Conservation (phyloP, 2,329 filamentous ascomycete genomes). For the Talaromyces rugulosus region DNA sequence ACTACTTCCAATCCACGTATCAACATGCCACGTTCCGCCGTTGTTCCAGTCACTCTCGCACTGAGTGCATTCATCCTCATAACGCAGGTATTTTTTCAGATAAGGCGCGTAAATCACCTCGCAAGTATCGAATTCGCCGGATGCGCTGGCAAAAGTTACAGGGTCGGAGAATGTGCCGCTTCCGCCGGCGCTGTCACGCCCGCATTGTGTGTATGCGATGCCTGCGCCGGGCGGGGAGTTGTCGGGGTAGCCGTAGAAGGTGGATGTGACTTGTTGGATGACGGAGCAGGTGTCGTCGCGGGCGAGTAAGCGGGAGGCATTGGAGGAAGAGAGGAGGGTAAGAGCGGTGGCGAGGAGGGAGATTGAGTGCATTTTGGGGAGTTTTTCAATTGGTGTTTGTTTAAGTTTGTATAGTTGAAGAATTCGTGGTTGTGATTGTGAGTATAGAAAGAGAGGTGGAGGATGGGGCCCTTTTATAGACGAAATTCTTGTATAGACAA, state of each 20-base stretch:
- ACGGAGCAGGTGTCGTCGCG: constrained; percentile 4
- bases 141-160: constrained; percentile 41
- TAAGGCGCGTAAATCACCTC: constrained; percentile 45
- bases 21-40: constrained; percentile 26
- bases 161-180: constrained; percentile 41
- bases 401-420: not conserved
- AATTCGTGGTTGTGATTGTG: not conserved
- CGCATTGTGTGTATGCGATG: constrained; percentile 33
- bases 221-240: constrained; percentile 34
- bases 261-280: constrained; percentile 25
- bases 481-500: not conserved
- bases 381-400: not conserved
- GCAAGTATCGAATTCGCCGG: constrained; percentile 38
- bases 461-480: not conserved
- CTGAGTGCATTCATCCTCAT: constrained; percentile 32
- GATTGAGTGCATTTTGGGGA: not conserved
- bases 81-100: constrained; percentile 41
- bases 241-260: constrained; percentile 41
- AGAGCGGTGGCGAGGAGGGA: not conserved
- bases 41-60: constrained; percentile 26
- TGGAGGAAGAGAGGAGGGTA: not conserved
- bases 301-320: not conserved
- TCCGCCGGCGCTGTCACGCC: constrained; percentile 37
- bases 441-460: not conserved
- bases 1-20: constrained; percentile 37